Conservation (phyloP, 768 basidiomycete species). For the Boletales sp. region DNA sequence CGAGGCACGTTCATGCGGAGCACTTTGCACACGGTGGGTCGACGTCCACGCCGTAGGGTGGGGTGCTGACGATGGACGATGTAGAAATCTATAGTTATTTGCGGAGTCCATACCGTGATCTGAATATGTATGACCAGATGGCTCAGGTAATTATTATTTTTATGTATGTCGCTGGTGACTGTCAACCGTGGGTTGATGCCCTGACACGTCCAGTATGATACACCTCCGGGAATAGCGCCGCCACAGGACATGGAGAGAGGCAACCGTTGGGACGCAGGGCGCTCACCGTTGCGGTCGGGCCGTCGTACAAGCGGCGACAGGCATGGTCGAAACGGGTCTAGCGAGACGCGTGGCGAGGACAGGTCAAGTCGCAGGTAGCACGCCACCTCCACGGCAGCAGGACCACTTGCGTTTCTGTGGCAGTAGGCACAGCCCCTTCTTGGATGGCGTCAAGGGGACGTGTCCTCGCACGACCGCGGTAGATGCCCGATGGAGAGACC, state of each 20-base stretch:
- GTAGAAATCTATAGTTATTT: slow-evolving; percentile 87
- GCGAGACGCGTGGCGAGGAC: slow-evolving; percentile 4
- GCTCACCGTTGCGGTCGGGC: slow-evolving; percentile 14
- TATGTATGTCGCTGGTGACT: neutral
- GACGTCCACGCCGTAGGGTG: too few species aligned
- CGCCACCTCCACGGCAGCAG: neutral
- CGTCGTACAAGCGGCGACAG: slow-evolving; percentile 5
- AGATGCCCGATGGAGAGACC: neutral
- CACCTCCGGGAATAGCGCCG: slow-evolving; percentile 40
- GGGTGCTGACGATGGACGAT: neutral
- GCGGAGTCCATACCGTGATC: slow-evolving; percentile 83
- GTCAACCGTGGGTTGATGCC: slow-evolving; percentile 6
- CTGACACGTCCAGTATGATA: slow-evolving; percentile 52
- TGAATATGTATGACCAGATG: slow-evolving; percentile 74
- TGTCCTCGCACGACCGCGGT: neutral
- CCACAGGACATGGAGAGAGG: slow-evolving; percentile 24
- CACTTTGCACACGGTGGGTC: slow-evolving; percentile 90
- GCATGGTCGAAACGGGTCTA: slow-evolving; percentile 1
- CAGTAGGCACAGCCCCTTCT: neutral
- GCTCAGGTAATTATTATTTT: slow-evolving; percentile 58
- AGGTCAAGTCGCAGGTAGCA: neutral
- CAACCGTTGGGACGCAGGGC: slow-evolving; percentile 26
- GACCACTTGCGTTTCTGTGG: neutral
- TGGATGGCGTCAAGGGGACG: neutral
- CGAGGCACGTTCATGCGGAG: slow-evolving; percentile 70